Evolutionary conservation across 2,329 filamentous ascomycete genomes (phyloP).

Genomic region (Conoideocrella luteorostrata): DNA sequence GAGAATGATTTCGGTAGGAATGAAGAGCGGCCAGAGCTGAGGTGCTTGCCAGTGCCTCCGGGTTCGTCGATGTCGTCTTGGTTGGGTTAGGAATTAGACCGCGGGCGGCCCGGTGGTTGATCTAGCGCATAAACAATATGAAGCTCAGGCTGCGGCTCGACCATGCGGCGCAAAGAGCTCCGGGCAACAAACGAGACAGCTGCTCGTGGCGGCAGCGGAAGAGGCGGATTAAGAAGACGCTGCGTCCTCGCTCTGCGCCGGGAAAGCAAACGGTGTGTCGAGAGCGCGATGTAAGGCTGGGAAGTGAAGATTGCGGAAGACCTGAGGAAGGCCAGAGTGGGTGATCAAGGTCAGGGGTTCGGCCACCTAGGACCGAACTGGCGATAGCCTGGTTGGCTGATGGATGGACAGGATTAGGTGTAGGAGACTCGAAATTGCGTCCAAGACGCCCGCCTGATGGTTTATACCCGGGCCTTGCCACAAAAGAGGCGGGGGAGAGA

Average conservation of each 20-base stretch:
- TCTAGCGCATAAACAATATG: conserved; percentile 6
- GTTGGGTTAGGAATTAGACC: conserved; percentile 4
- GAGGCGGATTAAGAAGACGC: background rate
- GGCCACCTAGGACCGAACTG: conserved; percentile 4
- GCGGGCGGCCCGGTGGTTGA: conserved; percentile 4
- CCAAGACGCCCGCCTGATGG: background rate
- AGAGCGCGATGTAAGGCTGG: conserved; percentile 7
- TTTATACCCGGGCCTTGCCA: background rate
- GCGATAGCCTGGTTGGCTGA: conserved; percentile 5
- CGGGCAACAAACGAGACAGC: conserved; percentile 1
- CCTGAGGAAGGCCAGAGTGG: conserved; percentile 9
- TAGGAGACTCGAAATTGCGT: conserved; percentile 7
- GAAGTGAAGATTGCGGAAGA: conserved; percentile 1
- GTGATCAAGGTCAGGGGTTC: conserved; percentile 6
- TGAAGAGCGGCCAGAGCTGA: background rate
- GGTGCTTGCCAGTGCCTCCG: background rate
- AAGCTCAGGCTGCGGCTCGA: conserved; percentile 8
- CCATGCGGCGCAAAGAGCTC: conserved; percentile 7
- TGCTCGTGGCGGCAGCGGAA: background rate
- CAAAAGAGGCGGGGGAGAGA: background rate
- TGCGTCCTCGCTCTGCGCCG: conserved; percentile 5
- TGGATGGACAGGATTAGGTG: background rate
- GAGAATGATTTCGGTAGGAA: background rate
- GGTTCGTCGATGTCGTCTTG: background rate
- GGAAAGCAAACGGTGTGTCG: conserved; percentile 6